Base-by-base conservation (phyloP, 2,329 filamentous ascomycete genomes). In the Sporothrix variecibatus region DNA sequence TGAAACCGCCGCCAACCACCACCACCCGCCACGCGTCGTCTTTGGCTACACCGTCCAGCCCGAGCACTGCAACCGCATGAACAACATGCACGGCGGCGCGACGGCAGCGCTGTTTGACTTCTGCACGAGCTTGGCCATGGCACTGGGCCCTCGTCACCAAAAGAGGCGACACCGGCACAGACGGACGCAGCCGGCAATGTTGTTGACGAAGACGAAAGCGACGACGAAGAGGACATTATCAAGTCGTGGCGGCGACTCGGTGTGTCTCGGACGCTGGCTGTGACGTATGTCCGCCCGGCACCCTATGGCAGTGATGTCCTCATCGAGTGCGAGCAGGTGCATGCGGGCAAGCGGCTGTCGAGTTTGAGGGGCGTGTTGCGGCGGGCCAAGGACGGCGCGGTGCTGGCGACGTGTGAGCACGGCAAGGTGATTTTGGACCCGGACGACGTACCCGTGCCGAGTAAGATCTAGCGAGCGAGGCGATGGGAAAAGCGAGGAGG, bases 51-150 rank as follows among this genome's bases (percentile, higher is more conserved):
- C 82, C 2, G 85, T 89, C 34, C 84, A 86, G 73, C 80, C 82
- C 0, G 77, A 82, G 3, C 86, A 91, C 82, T 85, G 84, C 80
- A 91, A 91, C 80, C 81, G 84, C 6, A 74, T 86, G 17, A 80
- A 81, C 34, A 91, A 87, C 81, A 82, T 92, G 72, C 89, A 91
- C 78, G 89, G 89, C 72, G 90, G 89, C 23, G 91, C 89, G 76
- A 85, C 89, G 0, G 87, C 92, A 2, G 91, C 91, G 0, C 81
- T 94, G 3, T 91, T 93, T 77, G 92, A 94, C 82, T 83, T 88
- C 74, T 86, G 88, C 77, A 93, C 92, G 0, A 89, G 88, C 2
- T 80, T 89, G 23, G 84, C 89, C 3, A 81, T 93, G 15, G 81
- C 86, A 11, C 85, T 90, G 51, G 80, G 91, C 71, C 86, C 62